Evolutionary conservation across 805 yeast genomes (phyloP), one percentile per base, ranked within the genome.

Genomic region (Saturnispora galanensis): DNA sequence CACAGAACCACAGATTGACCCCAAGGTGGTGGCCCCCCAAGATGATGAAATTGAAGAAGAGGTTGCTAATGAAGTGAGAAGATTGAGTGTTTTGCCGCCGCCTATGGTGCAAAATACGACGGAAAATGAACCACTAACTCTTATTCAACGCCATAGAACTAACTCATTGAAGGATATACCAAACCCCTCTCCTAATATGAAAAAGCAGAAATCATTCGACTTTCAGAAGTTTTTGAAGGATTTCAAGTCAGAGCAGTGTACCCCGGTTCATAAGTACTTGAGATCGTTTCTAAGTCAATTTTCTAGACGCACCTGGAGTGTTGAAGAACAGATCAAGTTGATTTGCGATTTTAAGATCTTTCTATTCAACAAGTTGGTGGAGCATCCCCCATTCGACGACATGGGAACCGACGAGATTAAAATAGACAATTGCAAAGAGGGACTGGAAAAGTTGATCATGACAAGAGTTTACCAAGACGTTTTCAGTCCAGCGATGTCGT

Each of bases 381-480:
- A 67, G 12, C 79, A 69, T 54, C 83, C 82, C 49, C 97, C 97
- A 1, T 90, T 93, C 60, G 71, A 76, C 17, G 65, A 75, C 3
- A 71, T 86, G 67, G 50, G 43, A 26, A 67, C 63, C 36, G 78
- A 77, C 13, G 74, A 70, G 2, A 68, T 69, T 16, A 79, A 74
- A 43, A 64, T 84, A 41, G 78, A 71, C 33, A 87, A 89, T 56
- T 81, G 95, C 2, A 67, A 80, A 52, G 97, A 88, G 54, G 98
- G 98, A 0, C 70, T 93, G 54, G 99, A 93, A 62, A 93, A 93
- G 60, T 70, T 93, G 36, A 71, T 94, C 9, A 86, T 89, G 95
- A 89, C 90, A 45, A 71, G 95, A 50, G 63, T 94, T 2, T 89
- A 87, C 59, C 69, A 70, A 1, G 76, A 74, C 44, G 82, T 90